Conservation (phyloP, 1,284 basidiomycete genomes). For the Neonothopanus nambi region DNA sequence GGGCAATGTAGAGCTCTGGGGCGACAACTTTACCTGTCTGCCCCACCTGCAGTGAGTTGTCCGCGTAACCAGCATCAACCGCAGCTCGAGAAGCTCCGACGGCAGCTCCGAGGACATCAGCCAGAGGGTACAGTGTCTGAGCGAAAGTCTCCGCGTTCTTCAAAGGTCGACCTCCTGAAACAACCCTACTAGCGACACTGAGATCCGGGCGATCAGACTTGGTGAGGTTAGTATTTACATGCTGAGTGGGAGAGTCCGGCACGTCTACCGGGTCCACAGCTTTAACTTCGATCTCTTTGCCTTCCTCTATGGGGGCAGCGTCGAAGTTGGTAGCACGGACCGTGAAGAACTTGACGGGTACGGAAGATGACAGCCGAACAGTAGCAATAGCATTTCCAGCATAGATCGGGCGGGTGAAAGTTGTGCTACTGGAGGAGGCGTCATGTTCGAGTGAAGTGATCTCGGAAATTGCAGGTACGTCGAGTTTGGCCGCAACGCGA, state of each 20-base stretch:
- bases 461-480: constrained; percentile 89
- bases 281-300: constrained; percentile 59
- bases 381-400: constrained; percentile 98
- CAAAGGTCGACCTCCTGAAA: constrained; percentile 94
- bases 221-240: constrained; percentile 83
- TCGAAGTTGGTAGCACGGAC: constrained; percentile 95
- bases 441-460: constrained; percentile 85
- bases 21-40: constrained; percentile 98
- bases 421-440: constrained; percentile 65
- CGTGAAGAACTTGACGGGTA: constrained; percentile 92
- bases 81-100: constrained; percentile 97
- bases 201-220: constrained; percentile 95
- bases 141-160: constrained; percentile 95
- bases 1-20: constrained; percentile 92
- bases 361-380: constrained; percentile 73
- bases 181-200: constrained; percentile 83
- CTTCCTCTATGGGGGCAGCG: constrained; percentile 57
- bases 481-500: constrained; percentile 86
- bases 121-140: constrained; percentile 86
- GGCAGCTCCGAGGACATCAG: constrained; percentile 92
- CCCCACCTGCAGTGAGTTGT: constrained; percentile 97
- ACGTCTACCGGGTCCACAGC: constrained; percentile 71
- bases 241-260: constrained; percentile 65
- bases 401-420: constrained; percentile 94
- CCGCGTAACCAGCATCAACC: constrained; percentile 97